phyloP scores from a whole-genome alignment of 2,329 filamentous ascomycete genomes.

The Ophiocordyceps camponoti-saundersi region DNA sequence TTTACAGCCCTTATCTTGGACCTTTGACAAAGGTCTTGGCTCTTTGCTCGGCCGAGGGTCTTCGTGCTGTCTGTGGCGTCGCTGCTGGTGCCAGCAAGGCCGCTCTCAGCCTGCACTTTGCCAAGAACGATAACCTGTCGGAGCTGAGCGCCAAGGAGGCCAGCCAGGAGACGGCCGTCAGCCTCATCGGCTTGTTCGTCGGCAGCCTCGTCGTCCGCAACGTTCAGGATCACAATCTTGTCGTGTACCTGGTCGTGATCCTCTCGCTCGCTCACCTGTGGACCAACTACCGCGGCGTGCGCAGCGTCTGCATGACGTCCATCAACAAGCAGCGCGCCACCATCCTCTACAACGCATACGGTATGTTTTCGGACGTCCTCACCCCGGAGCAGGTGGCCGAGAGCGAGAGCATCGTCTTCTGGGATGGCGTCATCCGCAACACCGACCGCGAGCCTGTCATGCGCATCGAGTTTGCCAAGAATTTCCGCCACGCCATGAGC shows the following conservation, averaged over 20 bases:
- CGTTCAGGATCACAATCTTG: conserved; percentile 52
- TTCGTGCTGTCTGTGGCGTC: conserved; percentile 63
- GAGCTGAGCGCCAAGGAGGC: conserved; percentile 93
- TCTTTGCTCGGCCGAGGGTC: conserved; percentile 30
- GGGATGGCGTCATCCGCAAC: conserved; percentile 16
- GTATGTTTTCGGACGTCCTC: conserved; percentile 33
- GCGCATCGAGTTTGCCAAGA: conserved; percentile 22
- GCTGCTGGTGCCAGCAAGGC: conserved; percentile 83
- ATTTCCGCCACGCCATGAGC: conserved; percentile 21
- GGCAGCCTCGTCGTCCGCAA: conserved; percentile 68
- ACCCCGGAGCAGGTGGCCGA: conserved; percentile 49
- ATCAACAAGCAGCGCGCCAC: conserved; percentile 78
- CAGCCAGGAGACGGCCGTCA: conserved; percentile 88
- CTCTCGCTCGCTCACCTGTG: conserved; percentile 62
- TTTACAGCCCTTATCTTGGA: conserved; percentile 59
- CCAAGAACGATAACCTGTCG: conserved; percentile 68
- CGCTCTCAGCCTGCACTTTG: conserved; percentile 82
- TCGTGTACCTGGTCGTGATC: conserved; percentile 54
- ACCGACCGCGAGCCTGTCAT: conserved; percentile 9
- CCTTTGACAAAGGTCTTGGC: conserved; percentile 29
- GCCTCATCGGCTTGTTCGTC: conserved; percentile 68
- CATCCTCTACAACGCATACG: conserved; percentile 49
- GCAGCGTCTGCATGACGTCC: conserved; percentile 65
- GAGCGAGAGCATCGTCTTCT: conserved; percentile 44
- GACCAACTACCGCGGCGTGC: conserved; percentile 77